Percentiles rank a stretch among this genome's conserved stretches.
phyloP scores from a whole-genome alignment of 2,329 filamentous ascomycete genomes.

The Aspergillus sp. region DNA sequence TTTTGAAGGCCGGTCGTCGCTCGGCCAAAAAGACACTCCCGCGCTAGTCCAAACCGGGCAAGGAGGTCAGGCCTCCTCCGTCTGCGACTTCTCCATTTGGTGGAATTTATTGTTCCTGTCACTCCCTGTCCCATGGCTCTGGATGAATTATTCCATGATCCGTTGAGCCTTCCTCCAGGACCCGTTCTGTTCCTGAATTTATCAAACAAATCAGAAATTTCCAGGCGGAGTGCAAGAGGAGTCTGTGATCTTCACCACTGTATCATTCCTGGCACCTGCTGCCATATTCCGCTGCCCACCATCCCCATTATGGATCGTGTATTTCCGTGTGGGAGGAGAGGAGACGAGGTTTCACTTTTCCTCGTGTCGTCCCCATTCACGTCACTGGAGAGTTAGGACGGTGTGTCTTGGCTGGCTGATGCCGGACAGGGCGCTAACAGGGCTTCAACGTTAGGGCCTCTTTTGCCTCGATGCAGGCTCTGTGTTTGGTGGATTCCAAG shows the following conservation, averaged over 20 bases:
- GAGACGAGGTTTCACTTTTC: slow-evolving; percentile 4
- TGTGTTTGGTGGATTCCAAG: slow-evolving; percentile 28
- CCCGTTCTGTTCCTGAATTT: neutral
- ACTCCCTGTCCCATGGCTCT: slow-evolving; percentile 12
- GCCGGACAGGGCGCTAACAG: slow-evolving; percentile 31
- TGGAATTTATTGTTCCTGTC: neutral
- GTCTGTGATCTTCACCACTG: neutral
- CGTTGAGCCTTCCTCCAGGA: neutral
- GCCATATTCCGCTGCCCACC: neutral
- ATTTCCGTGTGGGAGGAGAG: neutral
- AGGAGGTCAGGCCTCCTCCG: slow-evolving; percentile 13
- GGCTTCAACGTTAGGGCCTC: slow-evolving; percentile 18
- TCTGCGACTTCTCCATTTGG: neutral
- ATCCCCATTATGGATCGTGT: neutral
- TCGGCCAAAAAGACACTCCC: neutral
- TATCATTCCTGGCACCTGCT: neutral
- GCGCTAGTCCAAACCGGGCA: slow-evolving; percentile 11
- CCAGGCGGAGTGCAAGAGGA: neutral
- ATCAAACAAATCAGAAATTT: neutral
- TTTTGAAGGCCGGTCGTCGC: too few species aligned
- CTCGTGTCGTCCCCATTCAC: neutral
- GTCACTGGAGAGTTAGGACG: slow-evolving; percentile 6
- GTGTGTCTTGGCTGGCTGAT: slow-evolving; percentile 19
- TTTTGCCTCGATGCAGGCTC: slow-evolving; percentile 21
- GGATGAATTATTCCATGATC: neutral